Percentiles rank a stretch among this genome's conserved stretches.
These are phyloP conservation scores for Thalassiosira profunda DNA, from an alignment of 108 stramenopile genomes.

Conservation along the genomic window DNA sequence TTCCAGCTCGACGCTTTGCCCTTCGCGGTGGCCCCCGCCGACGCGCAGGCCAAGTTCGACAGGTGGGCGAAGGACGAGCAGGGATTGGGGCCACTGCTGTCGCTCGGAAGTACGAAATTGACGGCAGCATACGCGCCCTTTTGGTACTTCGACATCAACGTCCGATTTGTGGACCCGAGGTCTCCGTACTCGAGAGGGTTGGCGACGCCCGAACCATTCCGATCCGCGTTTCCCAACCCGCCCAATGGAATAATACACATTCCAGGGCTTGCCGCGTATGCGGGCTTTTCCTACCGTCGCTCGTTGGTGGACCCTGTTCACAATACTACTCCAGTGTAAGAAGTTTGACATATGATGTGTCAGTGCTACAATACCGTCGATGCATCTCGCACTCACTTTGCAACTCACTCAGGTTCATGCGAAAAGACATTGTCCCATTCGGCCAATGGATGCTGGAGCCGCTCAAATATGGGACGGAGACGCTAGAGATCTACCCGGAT, in stretches of 20 bases:
- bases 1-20: constrained; percentile 76
- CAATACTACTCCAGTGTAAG: constrained; percentile 73
- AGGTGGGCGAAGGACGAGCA: constrained; percentile 79
- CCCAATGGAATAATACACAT: constrained; percentile 58
- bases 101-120: constrained; percentile 39
- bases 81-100: constrained; percentile 65
- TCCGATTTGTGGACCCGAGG: constrained; percentile 54
- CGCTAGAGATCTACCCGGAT: constrained; percentile 74
- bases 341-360: too few relatives aligned
- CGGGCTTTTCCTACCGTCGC: constrained; percentile 79
- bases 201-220: constrained; percentile 66
- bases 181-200: constrained; percentile 6
- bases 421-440: constrained; percentile 70
- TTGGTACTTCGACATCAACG: constrained; percentile 82
- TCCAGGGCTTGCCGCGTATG: constrained; percentile 77
- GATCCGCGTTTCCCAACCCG: constrained; percentile 37
- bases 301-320: constrained; percentile 81
- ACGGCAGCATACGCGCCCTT: constrained; percentile 75
- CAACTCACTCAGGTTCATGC: too few relatives aligned
- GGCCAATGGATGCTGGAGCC: constrained; percentile 81
- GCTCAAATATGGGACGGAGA: constrained; percentile 32
- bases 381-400: too few relatives aligned
- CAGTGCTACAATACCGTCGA: too few relatives aligned
- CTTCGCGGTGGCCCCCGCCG: constrained; percentile 71
- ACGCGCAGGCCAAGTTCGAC: constrained; percentile 70